Conservation (phyloP, 441 rosid species). For the Melastoma candidum region DNA sequence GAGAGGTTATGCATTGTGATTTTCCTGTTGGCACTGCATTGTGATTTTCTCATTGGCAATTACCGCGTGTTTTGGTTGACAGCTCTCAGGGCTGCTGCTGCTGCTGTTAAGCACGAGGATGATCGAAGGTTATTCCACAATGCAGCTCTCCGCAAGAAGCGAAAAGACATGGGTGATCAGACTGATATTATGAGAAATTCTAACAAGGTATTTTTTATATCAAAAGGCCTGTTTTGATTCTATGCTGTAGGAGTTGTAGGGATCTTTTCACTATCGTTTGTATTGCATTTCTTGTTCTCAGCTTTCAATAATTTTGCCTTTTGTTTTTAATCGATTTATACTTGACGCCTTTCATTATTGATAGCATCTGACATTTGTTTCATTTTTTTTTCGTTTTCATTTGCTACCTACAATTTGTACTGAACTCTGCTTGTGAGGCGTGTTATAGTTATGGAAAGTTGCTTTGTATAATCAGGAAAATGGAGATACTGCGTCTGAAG, state of each 20-base stretch:
- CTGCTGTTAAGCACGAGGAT: slow-evolving; percentile 83
- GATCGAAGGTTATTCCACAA: slow-evolving; percentile 82
- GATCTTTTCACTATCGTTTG: slow-evolving; percentile 1
- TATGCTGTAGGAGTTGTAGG: not conserved
- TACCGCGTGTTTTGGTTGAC: slow-evolving; percentile 7
- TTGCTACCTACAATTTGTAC: slow-evolving; percentile 5
- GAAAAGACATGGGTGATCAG: slow-evolving; percentile 86
- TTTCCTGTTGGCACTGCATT: not conserved
- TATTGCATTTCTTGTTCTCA: not conserved
- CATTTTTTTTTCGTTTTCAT: too few relatives aligned
- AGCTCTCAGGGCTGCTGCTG: slow-evolving; percentile 96
- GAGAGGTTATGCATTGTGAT: slow-evolving; percentile 8
- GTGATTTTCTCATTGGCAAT: slow-evolving; percentile 4
- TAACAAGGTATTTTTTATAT: slow-evolving; percentile 30
- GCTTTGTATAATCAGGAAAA: slow-evolving; percentile 38
- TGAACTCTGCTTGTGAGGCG: not conserved
- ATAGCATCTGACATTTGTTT: too few relatives aligned
- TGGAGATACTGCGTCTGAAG: slow-evolving; percentile 56
- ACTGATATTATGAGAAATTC: slow-evolving; percentile 54
- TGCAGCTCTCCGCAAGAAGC: slow-evolving; percentile 81
- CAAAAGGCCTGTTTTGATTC: not conserved
- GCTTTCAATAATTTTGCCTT: too few relatives aligned
- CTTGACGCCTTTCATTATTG: too few relatives aligned
- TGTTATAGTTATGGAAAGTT: slow-evolving; percentile 4
- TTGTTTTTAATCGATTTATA: too few relatives aligned